Evolutionary conservation across 306 rosid genomes (phyloP), one percentile per base, ranked within the genome.

Genomic region (Quercus gilva): DNA sequence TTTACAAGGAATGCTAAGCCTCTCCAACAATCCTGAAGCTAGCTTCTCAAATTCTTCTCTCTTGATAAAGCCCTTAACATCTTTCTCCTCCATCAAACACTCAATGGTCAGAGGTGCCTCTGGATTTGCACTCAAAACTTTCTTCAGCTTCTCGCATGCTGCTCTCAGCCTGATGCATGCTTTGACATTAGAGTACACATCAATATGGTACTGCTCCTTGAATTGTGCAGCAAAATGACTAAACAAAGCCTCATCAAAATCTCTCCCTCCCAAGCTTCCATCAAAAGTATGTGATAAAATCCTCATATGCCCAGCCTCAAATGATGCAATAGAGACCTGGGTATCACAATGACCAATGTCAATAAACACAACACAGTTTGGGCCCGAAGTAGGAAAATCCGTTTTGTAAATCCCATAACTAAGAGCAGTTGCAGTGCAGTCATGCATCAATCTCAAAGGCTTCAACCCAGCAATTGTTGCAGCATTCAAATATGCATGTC

Each of bases 21-120:
- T 90, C 77, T 91, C 89, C 76, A 93, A 76, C 71, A 96, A 85
- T 63, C 84, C 91, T 3, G 90, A 86, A 79, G 93, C 81, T 69
- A 96, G 89, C 75, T 78, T 87, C 91, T 96, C 99, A 72, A 91
- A 96, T 75, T 96, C 99, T 78, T 96, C 99, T 87, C 99, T 90
- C 25, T 91, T 90, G 75, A 96, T 90, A 70, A 83, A 90, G 7
- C 96, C 99, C 89, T 87, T 91, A 28, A 96, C 99, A 85, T 96
- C 99, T 87, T 89, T 96, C 91, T 96, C 99, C 70, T 96, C 99
- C 99, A 96, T 90, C 79, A 96, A 82, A 76, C 99, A 96, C 87
- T 96, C 99, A 1, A 96, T 96, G 73, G 88, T 96, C 74, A 96
- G 90, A 83, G 98, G 92, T 73, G 97, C 99, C 90, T 91, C 99